These are phyloP conservation scores for Saccharum hybrid DNA, from an alignment of 202 grass and related monocot genomes.

Conservation along the genomic window DNA sequence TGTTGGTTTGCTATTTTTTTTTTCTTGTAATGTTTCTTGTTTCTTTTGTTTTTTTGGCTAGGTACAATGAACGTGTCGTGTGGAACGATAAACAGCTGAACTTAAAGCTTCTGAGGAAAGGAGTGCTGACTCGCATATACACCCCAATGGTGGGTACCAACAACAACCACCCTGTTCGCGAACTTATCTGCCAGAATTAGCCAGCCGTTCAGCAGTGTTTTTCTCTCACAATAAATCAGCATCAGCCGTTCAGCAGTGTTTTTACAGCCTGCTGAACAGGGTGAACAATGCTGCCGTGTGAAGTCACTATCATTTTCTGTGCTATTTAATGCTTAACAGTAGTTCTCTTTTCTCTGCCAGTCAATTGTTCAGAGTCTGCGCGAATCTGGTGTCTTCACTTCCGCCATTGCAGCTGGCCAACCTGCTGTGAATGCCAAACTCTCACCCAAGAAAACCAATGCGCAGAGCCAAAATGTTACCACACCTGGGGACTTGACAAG, in stretches of 20 bases:
- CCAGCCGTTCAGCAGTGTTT: too few relatives aligned
- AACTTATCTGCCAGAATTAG: too few relatives aligned
- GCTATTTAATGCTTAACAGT: not conserved
- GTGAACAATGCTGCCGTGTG: not conserved
- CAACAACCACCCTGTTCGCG: too few relatives aligned
- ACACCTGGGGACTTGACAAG: slow-evolving; percentile 19
- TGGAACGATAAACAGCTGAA: slow-evolving; percentile 80
- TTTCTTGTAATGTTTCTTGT: not conserved
- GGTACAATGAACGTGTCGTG: slow-evolving; percentile 92
- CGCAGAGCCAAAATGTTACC: slow-evolving; percentile 29
- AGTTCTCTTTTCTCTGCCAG: slow-evolving; percentile 43
- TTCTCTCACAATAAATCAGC: too few relatives aligned
- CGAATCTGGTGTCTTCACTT: slow-evolving; percentile 80
- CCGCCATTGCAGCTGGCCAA: slow-evolving; percentile 65
- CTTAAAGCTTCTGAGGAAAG: slow-evolving; percentile 81
- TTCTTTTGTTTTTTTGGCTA: slow-evolving; percentile 30
- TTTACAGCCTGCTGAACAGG: too few relatives aligned
- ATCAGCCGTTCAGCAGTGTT: too few relatives aligned
- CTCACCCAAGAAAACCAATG: slow-evolving; percentile 28
- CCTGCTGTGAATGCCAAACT: slow-evolving; percentile 36
- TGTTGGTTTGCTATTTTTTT: not conserved
- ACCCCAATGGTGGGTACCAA: slow-evolving; percentile 74
- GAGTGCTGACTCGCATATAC: slow-evolving; percentile 82
- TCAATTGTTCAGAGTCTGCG: slow-evolving; percentile 85
- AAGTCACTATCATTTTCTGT: slow-evolving; percentile 17